These are phyloP conservation scores for Cyclotella kingstonii DNA, from an alignment of 108 stramenopile species.

Conservation along the genomic window DNA sequence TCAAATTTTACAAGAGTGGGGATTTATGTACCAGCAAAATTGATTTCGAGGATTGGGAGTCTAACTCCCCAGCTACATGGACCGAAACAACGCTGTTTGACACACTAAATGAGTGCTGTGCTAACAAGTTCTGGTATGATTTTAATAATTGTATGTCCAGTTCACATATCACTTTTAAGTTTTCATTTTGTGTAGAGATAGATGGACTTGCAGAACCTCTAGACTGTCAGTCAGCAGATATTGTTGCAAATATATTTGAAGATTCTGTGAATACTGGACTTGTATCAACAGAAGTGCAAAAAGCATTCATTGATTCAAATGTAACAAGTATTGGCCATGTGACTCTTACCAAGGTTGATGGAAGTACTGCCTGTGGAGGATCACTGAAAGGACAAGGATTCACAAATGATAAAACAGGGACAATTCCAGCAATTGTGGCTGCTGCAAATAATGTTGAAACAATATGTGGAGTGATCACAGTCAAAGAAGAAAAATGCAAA, in stretches of 20 bases:
- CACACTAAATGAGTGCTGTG: slow-evolving; percentile 31
- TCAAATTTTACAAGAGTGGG: slow-evolving; percentile 38
- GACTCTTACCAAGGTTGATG: slow-evolving; percentile 19
- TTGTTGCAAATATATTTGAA: slow-evolving; percentile 37
- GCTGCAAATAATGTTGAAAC: slow-evolving; percentile 1
- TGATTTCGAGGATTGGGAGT: slow-evolving; percentile 40
- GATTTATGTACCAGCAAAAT: slow-evolving; percentile 42
- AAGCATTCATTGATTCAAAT: slow-evolving; percentile 16
- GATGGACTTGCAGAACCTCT: slow-evolving; percentile 16
- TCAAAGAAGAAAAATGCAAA: slow-evolving; percentile 18
- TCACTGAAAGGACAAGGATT: slow-evolving; percentile 27
- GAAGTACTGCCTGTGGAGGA: slow-evolving; percentile 34
- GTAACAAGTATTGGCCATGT: slow-evolving; percentile 31
- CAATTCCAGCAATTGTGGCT: slow-evolving; percentile 11
- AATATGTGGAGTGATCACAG: slow-evolving; percentile 35
- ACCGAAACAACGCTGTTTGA: slow-evolving; percentile 35
- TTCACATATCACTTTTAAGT: slow-evolving; percentile 39
- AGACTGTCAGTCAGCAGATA: slow-evolving; percentile 47
- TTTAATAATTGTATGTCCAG: slow-evolving; percentile 23
- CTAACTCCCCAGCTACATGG: slow-evolving; percentile 28
- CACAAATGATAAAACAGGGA: slow-evolving; percentile 35
- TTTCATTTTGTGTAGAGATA: slow-evolving; percentile 39
- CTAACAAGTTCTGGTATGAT: slow-evolving; percentile 32
- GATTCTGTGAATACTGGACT: slow-evolving; percentile 27
- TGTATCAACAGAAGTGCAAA: neutral